phyloP scores from a whole-genome alignment of 306 rosid species.

The Rosa rugosa region DNA sequence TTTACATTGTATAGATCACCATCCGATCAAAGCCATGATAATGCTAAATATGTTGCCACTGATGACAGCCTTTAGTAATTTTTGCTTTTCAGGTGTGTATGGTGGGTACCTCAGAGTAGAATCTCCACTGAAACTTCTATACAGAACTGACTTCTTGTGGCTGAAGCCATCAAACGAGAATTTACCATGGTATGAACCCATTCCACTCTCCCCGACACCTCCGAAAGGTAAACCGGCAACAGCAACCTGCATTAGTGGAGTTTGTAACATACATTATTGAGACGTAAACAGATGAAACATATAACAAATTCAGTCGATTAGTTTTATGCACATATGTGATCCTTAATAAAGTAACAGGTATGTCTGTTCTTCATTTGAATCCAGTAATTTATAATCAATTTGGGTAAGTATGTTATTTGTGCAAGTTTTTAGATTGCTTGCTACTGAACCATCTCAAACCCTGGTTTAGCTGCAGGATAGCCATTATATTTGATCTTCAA shows the following conservation, averaged over 20 bases:
- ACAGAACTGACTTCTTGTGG: slow-evolving; percentile 74
- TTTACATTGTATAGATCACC: background rate
- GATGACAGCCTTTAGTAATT: slow-evolving; percentile 52
- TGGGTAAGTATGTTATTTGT: background rate
- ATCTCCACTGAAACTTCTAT: slow-evolving; percentile 64
- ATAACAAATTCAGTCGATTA: background rate
- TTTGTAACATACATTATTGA: background rate
- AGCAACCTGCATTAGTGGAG: slow-evolving; percentile 49
- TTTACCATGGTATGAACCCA: slow-evolving; percentile 83
- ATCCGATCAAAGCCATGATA: slow-evolving; percentile 49
- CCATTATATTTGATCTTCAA: background rate
- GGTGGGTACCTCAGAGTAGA: slow-evolving; percentile 66
- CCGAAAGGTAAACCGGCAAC: slow-evolving; percentile 70
- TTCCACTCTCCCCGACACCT: slow-evolving; percentile 92
- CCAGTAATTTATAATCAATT: background rate
- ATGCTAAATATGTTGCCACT: slow-evolving; percentile 44
- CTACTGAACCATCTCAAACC: background rate
- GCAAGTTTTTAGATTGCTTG: background rate
- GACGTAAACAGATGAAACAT: background rate
- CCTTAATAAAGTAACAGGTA: background rate
- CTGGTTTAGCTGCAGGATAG: background rate
- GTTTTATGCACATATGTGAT: background rate
- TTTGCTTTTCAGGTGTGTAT: slow-evolving; percentile 59
- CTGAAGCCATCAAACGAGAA: slow-evolving; percentile 79
- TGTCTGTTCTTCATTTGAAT: background rate